phyloP scores from a whole-genome alignment of 1,139 yeast species.

The Kurtzmaniella quercitrusa region DNA sequence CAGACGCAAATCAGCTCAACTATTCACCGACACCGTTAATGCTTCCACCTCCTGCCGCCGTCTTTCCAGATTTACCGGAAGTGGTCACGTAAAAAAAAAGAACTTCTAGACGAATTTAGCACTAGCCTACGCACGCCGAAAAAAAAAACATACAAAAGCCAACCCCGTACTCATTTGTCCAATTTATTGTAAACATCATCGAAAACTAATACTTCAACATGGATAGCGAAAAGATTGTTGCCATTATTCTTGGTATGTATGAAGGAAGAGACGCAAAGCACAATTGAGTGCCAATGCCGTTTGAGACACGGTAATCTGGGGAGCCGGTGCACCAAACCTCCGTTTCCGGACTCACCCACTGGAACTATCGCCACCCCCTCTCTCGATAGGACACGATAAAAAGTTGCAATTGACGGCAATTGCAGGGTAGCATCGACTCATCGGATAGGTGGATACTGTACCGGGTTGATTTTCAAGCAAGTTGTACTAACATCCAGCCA shows the following conservation, averaged over 20 bases:
- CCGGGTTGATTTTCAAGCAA: too few species aligned
- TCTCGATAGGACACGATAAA: too few species aligned
- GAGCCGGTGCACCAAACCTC: too few species aligned
- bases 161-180: background rate
- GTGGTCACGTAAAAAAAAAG: background rate
- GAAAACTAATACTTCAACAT: constrained; percentile 14
- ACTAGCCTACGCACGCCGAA: background rate
- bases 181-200: background rate
- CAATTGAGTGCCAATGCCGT: background rate
- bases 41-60: background rate
- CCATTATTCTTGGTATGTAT: constrained; percentile 30
- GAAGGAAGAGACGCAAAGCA: background rate
- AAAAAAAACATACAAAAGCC: background rate
- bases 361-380: too few species aligned
- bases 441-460: too few species aligned
- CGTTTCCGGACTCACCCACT: too few species aligned
- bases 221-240: constrained; percentile 43
- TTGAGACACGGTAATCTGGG: too few species aligned
- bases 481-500: constrained; percentile 30
- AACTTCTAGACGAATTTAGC: background rate
- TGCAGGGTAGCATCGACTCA: too few species aligned
- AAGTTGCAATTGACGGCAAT: too few species aligned
- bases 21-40: too few species aligned
- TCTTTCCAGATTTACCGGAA: background rate
- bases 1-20: too few species aligned